Conservation (phyloP, 2,329 filamentous ascomycete species). For the Balansia obtecta region DNA sequence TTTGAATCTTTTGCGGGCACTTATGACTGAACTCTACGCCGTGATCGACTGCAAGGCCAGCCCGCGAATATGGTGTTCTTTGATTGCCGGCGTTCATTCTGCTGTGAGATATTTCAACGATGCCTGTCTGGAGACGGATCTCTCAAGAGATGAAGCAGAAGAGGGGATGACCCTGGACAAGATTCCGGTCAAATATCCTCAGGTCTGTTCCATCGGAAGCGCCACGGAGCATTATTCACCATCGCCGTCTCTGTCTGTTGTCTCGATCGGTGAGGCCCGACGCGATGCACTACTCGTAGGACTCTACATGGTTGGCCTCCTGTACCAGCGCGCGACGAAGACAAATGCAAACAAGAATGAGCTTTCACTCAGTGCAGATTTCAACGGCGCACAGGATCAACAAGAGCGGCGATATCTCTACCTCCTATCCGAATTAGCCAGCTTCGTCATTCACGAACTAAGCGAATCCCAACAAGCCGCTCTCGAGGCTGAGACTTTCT, state of each 20-base stretch:
- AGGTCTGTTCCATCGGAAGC: slow-evolving; percentile 12
- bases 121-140: slow-evolving; percentile 20
- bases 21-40: slow-evolving; percentile 23
- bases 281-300: slow-evolving; percentile 26
- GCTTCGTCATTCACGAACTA: slow-evolving; percentile 24
- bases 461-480: slow-evolving; percentile 23
- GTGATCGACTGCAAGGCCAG: slow-evolving; percentile 21
- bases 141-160: slow-evolving; percentile 12
- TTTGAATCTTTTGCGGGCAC: slow-evolving; percentile 22
- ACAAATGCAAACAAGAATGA: slow-evolving; percentile 8
- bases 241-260: slow-evolving; percentile 5
- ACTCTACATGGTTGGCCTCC: slow-evolving; percentile 23
- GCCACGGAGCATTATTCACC: not conserved
- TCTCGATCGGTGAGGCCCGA: slow-evolving; percentile 16
- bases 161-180: slow-evolving; percentile 3
- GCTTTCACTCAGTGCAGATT: slow-evolving; percentile 21
- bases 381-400: slow-evolving; percentile 14
- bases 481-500: slow-evolving; percentile 20
- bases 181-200: slow-evolving; percentile 17
- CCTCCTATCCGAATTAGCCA: slow-evolving; percentile 22
- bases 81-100: slow-evolving; percentile 25
- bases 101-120: slow-evolving; percentile 26
- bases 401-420: slow-evolving; percentile 24
- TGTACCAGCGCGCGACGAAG: slow-evolving; percentile 30
- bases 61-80: slow-evolving; percentile 23